Percentiles rank a stretch among this genome's conserved stretches.
phyloP scores from a whole-genome alignment of 441 rosid species.

The California macrophylla region DNA sequence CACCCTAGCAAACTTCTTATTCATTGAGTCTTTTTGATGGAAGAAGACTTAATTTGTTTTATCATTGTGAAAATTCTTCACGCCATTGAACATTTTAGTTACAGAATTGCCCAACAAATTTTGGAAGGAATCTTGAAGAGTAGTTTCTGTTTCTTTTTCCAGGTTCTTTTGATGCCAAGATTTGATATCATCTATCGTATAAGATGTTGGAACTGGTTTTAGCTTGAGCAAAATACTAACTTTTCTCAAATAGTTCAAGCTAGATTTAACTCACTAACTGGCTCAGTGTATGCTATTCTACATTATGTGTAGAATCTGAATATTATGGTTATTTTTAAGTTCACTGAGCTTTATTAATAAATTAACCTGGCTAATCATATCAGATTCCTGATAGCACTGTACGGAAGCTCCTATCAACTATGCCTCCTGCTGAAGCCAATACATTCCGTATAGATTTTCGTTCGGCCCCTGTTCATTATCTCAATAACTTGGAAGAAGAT shows the following conservation, averaged over 20 bases:
- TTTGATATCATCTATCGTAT: neutral
- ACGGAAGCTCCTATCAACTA: constrained; percentile 55
- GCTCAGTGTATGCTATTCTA: neutral
- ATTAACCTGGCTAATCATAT: constrained; percentile 23
- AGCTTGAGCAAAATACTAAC: neutral
- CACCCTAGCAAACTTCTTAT: neutral
- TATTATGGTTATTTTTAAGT: constrained; percentile 13
- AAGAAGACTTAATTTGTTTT: neutral
- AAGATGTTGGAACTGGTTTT: neutral
- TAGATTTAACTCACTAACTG: neutral
- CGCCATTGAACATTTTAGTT: neutral
- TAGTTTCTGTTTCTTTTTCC: neutral
- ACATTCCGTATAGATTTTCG: constrained; percentile 86
- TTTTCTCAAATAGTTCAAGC: neutral
- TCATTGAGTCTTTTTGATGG: neutral
- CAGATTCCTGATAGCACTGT: constrained; percentile 67
- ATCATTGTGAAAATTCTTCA: neutral
- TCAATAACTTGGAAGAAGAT: constrained; percentile 97
- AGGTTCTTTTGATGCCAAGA: neutral
- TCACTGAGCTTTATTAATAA: constrained; percentile 14
- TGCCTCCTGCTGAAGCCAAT: constrained; percentile 66
- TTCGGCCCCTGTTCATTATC: constrained; percentile 84
- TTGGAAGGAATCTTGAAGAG: neutral
- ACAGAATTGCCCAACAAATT: neutral
- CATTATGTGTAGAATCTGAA: neutral